phyloP scores from a whole-genome alignment of 768 basidiomycete genomes.

The Hortiboletus flavorubellus region DNA sequence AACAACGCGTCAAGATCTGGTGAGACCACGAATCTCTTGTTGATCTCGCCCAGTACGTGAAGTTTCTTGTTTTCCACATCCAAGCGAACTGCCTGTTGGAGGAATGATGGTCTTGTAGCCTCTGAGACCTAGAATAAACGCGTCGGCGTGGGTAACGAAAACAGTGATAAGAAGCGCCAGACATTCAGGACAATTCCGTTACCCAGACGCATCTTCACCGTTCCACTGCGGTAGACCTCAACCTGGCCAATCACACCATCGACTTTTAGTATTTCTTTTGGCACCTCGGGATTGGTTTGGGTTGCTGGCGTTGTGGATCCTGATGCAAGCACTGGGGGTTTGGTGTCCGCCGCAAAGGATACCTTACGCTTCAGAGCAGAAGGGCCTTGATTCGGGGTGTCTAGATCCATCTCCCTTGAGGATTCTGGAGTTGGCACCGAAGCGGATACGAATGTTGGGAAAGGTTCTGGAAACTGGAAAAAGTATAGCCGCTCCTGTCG shows the following conservation, averaged over 20 bases:
- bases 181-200: conserved; percentile 86
- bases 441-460: conserved; percentile 64
- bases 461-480: conserved; percentile 87
- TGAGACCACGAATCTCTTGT: conserved; percentile 78
- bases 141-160: not conserved
- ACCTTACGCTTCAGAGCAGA: conserved; percentile 43
- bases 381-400: conserved; percentile 26
- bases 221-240: conserved; percentile 81
- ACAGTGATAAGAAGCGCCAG: not conserved
- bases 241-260: conserved; percentile 84
- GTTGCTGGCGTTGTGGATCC: conserved; percentile 20
- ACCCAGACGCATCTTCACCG: conserved; percentile 79
- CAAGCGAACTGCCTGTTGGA: conserved; percentile 81
- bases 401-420: conserved; percentile 34
- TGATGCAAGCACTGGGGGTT: conserved; percentile 38
- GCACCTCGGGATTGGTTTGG: conserved; percentile 17
- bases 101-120: conserved; percentile 81
- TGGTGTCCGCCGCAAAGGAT: conserved; percentile 62
- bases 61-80: conserved; percentile 58
- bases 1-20: conserved; percentile 80
- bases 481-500: conserved; percentile 74
- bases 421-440: conserved; percentile 26
- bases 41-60: conserved; percentile 79
- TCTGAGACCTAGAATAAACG: conserved; percentile 58
- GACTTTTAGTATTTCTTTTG: conserved; percentile 38